Percentiles rank a stretch among this genome's conserved stretches.
phyloP scores from a whole-genome alignment of 306 rosid genomes.

The Malus orientalis region DNA sequence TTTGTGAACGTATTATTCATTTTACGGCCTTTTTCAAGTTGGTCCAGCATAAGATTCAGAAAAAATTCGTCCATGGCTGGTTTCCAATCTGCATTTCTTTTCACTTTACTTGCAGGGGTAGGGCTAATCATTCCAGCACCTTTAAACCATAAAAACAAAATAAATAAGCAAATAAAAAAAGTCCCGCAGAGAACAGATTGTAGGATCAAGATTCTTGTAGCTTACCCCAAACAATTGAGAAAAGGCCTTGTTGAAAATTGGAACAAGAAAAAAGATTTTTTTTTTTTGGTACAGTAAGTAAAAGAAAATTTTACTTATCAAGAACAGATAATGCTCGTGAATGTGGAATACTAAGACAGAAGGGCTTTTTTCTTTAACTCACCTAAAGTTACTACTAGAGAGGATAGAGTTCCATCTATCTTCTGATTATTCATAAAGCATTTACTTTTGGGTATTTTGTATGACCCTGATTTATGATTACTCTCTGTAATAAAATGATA shows the following conservation, averaged over 20 bases:
- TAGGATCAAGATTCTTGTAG: background rate
- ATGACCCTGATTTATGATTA: background rate
- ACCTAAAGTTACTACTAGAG: background rate
- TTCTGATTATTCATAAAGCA: background rate
- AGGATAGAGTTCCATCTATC: background rate
- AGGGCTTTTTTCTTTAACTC: background rate
- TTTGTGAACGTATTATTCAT: constrained; percentile 20
- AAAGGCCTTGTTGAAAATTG: background rate
- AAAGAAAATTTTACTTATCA: background rate
- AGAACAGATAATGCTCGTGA: constrained; percentile 1
- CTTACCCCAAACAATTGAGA: background rate
- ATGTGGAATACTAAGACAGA: background rate
- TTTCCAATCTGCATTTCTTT: constrained; percentile 28
- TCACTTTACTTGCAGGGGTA: constrained; percentile 16
- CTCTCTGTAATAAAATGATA: background rate
- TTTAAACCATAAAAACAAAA: background rate
- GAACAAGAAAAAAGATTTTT: too few relatives aligned
- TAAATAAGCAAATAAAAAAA: background rate
- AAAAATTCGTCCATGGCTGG: constrained; percentile 36
- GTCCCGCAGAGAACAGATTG: background rate
- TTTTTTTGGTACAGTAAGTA: background rate
- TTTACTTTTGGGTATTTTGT: background rate
- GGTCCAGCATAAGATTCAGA: constrained; percentile 46
- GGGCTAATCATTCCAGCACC: constrained; percentile 27
- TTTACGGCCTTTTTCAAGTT: constrained; percentile 33